Percentiles rank a stretch among this genome's conserved stretches.
These are phyloP conservation scores for Schizopora paradoxa DNA, from an alignment of 1,284 basidiomycete genomes.

Conservation along the genomic window DNA sequence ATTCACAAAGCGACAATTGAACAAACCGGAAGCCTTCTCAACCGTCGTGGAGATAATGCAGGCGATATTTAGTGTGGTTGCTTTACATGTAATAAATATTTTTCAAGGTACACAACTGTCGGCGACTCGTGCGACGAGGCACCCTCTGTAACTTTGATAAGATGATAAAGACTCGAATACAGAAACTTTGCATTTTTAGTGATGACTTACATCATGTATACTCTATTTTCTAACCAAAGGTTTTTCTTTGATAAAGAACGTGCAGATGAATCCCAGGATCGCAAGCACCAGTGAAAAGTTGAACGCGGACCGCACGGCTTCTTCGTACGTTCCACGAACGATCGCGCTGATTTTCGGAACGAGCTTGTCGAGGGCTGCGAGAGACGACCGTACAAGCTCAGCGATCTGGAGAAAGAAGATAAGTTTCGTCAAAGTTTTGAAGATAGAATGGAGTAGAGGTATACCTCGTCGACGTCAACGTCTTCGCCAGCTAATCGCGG, in stretches of 20 bases:
- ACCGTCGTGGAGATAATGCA: no score
- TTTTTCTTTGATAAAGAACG: constrained; percentile 50
- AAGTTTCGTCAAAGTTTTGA: constrained; percentile 1
- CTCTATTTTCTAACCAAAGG: constrained; percentile 29
- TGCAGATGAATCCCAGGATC: constrained; percentile 35
- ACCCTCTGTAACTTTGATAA: no score
- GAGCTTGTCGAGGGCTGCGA: constrained; percentile 46
- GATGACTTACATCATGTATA: no score
- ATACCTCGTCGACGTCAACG: constrained; percentile 40
- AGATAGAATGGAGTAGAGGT: constrained; percentile 13
- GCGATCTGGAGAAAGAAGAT: constrained; percentile 37
- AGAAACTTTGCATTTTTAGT: no score
- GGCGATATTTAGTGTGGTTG: no score
- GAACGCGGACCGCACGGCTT: constrained; percentile 44
- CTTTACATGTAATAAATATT: no score
- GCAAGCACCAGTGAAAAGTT: constrained; percentile 40
- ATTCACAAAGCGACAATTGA: not conserved
- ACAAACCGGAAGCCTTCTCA: no score
- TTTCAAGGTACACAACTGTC: no score
- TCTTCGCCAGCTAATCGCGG: constrained; percentile 36
- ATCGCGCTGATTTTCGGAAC: constrained; percentile 37
- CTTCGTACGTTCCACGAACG: constrained; percentile 44
- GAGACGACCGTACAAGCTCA: constrained; percentile 47
- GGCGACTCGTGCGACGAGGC: no score
- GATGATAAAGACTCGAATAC: no score